phyloP scores from a whole-genome alignment of 179 eudicot genomes.

The Actinidia arguta region DNA sequence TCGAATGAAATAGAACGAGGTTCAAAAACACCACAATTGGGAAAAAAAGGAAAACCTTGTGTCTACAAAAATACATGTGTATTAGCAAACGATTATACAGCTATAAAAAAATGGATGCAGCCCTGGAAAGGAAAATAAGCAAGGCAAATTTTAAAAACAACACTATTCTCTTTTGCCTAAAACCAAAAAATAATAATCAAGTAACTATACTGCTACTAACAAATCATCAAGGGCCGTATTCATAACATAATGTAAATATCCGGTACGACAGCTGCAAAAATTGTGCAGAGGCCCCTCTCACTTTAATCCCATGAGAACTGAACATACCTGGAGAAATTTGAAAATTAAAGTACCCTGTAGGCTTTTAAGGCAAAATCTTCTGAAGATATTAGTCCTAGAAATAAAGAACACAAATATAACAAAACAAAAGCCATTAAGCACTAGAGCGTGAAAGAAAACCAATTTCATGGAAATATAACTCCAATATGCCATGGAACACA shows the following conservation, averaged over 20 bases:
- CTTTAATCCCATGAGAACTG: not conserved
- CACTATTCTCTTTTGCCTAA: not conserved
- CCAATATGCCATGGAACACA: not conserved
- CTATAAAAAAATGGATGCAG: not conserved
- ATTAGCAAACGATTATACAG: not conserved
- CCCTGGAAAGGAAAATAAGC: not conserved
- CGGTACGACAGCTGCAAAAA: not conserved
- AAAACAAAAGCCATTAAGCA: not conserved
- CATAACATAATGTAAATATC: not conserved
- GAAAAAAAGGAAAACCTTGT: not conserved
- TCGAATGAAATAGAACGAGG: too few relatives aligned
- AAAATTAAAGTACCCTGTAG: not conserved
- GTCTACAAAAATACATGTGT: not conserved
- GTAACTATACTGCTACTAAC: not conserved
- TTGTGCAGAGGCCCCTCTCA: not conserved
- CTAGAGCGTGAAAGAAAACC: not conserved
- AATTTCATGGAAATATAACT: not conserved
- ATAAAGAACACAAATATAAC: not conserved
- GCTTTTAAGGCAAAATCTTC: not conserved
- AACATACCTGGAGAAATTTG: conserved; percentile 16
- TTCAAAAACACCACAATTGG: too few relatives aligned
- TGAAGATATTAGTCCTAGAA: not conserved
- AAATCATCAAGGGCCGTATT: not conserved
- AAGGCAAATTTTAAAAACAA: not conserved
- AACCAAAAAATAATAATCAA: not conserved